Evolutionary conservation across 2,329 filamentous ascomycete species (phyloP), one percentile per base, ranked within the genome.

Genomic region (Botrytis galanthina): DNA sequence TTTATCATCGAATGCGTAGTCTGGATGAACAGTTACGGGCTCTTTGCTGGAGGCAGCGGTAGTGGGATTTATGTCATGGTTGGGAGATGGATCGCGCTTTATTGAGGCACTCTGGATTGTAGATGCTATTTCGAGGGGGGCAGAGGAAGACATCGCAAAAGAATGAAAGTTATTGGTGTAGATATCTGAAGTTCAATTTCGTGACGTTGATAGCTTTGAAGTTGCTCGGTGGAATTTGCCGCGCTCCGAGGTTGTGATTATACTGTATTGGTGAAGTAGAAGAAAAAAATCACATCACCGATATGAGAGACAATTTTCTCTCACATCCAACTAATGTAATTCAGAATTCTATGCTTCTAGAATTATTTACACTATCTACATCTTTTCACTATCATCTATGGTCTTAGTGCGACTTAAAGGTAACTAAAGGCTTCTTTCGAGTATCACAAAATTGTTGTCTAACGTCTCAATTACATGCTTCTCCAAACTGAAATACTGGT

Each of bases 91-190:
- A 70, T 90, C 80, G 64, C 85, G 87, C 75, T 93, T 91, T 83
- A 97, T 91, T 80, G 92, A 92, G 48, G 90, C 92, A 26, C 92
- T 90, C 82, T 98, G 95, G 76, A 97, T 85, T 48, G 92, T 92
- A 79, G 93, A 92, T 63, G 93, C 92, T 73, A 95, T 84, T 81
- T 96, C 89, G 37, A 89, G 83, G 39, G 90, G 86, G 29, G 89
- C 29, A n/a, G 77, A 78, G 71, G 77, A 78, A 1, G 75, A 74
- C 79, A 81, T 81, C 70, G 74, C 77, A 75, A 42, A n/a, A 42
- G 39, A 29, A 39, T 67, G 42, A 9, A 26, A 22, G 44, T 26
- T 69, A 16, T 44, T 66, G 35, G 54, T 46, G 42, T 51, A 61
- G 61, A 44, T 29, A n/a, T 67, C 37, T 72, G 70, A 59, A n/a